Evolutionary conservation across 495 filamentous ascomycete species (phyloP).

Genomic region (Xylaria intraflava): DNA sequence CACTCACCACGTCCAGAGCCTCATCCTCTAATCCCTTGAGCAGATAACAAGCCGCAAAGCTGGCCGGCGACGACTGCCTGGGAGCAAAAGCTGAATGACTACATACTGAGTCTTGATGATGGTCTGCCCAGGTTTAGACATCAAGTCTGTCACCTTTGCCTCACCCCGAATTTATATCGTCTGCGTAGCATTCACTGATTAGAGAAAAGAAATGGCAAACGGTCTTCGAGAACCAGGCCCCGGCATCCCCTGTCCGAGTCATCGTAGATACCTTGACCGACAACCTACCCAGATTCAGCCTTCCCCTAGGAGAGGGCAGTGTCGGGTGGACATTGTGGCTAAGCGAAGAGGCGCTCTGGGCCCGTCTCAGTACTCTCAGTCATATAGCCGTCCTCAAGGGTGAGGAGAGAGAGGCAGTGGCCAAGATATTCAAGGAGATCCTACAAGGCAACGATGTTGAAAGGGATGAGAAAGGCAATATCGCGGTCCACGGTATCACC

Average conservation of each 20-base stretch:
- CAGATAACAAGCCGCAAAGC: slow-evolving; percentile 45
- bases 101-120: slow-evolving; percentile 44
- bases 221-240: slow-evolving; percentile 46
- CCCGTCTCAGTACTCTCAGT: slow-evolving; percentile 50
- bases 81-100: slow-evolving; percentile 49
- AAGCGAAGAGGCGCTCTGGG: slow-evolving; percentile 48
- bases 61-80: slow-evolving; percentile 43
- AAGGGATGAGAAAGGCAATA: slow-evolving; percentile 46
- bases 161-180: not conserved
- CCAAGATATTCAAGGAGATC: slow-evolving; percentile 35
- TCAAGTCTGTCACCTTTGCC: slow-evolving; percentile 14
- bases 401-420: slow-evolving; percentile 41
- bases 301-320: slow-evolving; percentile 36
- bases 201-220: slow-evolving; percentile 39
- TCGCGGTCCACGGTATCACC: slow-evolving; percentile 49
- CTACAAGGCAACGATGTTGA: slow-evolving; percentile 37
- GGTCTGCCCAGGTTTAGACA: slow-evolving; percentile 49
- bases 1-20: not conserved
- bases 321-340: slow-evolving; percentile 42
- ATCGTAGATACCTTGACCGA: slow-evolving; percentile 30
- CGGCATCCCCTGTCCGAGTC: slow-evolving; percentile 33
- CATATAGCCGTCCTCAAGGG: slow-evolving; percentile 51
- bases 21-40: slow-evolving; percentile 1
- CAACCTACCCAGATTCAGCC: slow-evolving; percentile 41
- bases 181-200: not conserved